Evolutionary conservation across 2,329 filamentous ascomycete genomes (phyloP).

Genomic region (Colletotrichum sp.): DNA sequence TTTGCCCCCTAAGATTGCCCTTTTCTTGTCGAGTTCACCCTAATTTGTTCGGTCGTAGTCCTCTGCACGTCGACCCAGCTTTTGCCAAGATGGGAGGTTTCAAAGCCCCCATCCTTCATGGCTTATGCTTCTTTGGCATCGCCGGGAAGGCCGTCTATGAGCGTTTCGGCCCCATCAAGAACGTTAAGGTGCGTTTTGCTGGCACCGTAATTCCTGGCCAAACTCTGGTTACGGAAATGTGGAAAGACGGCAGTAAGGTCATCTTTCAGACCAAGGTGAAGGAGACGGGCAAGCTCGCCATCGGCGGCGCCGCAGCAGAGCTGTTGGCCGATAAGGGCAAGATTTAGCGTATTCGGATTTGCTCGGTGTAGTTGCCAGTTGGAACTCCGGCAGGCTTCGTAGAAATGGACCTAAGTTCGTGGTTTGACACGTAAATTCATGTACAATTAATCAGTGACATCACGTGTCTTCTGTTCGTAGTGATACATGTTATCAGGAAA

Average conservation of each 20-base stretch:
- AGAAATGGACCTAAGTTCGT: not conserved
- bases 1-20: not conserved
- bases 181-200: constrained; percentile 91
- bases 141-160: constrained; percentile 89
- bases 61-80: constrained; percentile 91
- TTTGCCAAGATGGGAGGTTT: constrained; percentile 97
- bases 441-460: not conserved
- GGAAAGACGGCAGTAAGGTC: constrained; percentile 82
- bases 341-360: constrained; percentile 16
- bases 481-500: not conserved
- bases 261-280: constrained; percentile 89
- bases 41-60: constrained; percentile 47
- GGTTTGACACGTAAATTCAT: not conserved
- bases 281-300: constrained; percentile 90
- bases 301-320: constrained; percentile 81
- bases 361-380: not conserved
- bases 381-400: not conserved
- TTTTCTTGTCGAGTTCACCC: not conserved
- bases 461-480: not conserved
- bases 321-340: constrained; percentile 51
- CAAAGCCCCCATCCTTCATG: constrained; percentile 92
- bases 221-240: constrained; percentile 94
- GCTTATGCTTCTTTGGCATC: constrained; percentile 94
- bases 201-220: constrained; percentile 85
- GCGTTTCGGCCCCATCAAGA: constrained; percentile 82